Percentiles rank a stretch among this genome's conserved stretches.
phyloP scores from a whole-genome alignment of 495 filamentous ascomycete species.

The Hypoxylon lienhwacheense region DNA sequence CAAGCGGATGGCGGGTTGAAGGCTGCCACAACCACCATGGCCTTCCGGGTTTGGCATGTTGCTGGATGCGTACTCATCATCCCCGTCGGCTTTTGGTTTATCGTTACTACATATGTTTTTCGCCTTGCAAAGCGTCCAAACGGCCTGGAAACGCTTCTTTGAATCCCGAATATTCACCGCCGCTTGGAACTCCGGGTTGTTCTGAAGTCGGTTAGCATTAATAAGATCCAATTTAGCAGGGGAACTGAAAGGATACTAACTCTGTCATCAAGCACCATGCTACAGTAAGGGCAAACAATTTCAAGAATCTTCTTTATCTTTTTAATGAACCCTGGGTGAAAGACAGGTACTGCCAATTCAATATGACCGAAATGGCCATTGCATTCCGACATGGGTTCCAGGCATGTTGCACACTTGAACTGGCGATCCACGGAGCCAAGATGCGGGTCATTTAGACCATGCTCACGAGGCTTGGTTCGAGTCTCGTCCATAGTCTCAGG shows the following conservation, averaged over 20 bases:
- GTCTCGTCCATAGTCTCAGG: constrained; percentile 99
- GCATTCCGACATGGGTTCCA: constrained; percentile 91
- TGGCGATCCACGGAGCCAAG: constrained; percentile 93
- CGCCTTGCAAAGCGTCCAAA: constrained; percentile 86
- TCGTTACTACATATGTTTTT: constrained; percentile 82
- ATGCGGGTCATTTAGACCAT: constrained; percentile 89
- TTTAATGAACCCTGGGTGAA: constrained; percentile 91
- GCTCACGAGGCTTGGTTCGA: constrained; percentile 79
- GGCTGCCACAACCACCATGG: constrained; percentile 93
- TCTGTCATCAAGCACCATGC: constrained; percentile 90
- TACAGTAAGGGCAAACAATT: constrained; percentile 97
- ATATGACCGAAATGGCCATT: constrained; percentile 98
- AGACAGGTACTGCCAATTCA: constrained; percentile 92
- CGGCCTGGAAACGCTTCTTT: constrained; percentile 83
- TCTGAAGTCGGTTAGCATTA: constrained; percentile 74
- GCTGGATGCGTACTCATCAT: constrained; percentile 53
- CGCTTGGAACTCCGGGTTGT: constrained; percentile 76
- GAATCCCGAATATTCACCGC: constrained; percentile 84
- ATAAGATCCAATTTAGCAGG: constrained; percentile 48
- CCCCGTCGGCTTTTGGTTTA: constrained; percentile 61
- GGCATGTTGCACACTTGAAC: constrained; percentile 91
- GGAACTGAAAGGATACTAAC: constrained; percentile 69
- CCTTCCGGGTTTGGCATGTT: constrained; percentile 50
- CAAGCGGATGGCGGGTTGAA: constrained; percentile 81
- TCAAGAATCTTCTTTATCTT: constrained; percentile 98